Conservation (phyloP, 495 filamentous ascomycete species). For the Penicillium pancosmium region DNA sequence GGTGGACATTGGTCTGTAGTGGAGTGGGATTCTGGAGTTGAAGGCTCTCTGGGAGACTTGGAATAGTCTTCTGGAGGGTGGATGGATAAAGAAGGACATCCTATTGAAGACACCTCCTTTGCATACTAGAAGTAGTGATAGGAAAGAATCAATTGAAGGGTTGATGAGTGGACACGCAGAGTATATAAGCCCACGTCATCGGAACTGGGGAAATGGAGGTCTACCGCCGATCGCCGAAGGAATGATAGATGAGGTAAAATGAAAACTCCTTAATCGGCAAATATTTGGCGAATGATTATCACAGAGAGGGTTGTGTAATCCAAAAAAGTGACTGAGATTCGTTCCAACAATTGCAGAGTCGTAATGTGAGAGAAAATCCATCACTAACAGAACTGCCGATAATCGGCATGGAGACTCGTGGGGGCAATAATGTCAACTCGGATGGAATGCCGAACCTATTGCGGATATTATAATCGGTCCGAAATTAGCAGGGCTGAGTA, state of each 20-base stretch:
- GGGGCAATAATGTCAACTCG: background rate
- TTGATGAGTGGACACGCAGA: background rate
- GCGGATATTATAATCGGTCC: background rate
- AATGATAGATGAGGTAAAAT: background rate
- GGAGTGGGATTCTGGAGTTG: slow-evolving; percentile 6
- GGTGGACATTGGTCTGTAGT: slow-evolving; percentile 25
- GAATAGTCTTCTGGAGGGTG: slow-evolving; percentile 9
- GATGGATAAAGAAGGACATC: slow-evolving; percentile 13
- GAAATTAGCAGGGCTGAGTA: background rate
- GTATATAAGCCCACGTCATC: background rate
- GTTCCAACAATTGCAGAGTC: background rate
- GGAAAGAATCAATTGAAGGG: background rate
- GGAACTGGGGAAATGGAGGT: background rate
- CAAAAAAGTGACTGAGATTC: background rate
- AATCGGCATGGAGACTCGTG: background rate
- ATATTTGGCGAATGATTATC: background rate
- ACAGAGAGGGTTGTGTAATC: too few species aligned
- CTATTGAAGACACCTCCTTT: background rate
- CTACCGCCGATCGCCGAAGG: background rate
- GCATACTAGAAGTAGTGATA: background rate
- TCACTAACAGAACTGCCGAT: background rate
- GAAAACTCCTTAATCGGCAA: background rate
- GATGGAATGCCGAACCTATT: slow-evolving; percentile 5
- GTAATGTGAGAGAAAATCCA: background rate
- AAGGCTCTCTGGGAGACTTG: slow-evolving; percentile 10